A percentile compares a stretch with the other conserved stretches of the same genome.
phyloP scores from a whole-genome alignment of 805 yeast species.

The Candida schatavii region DNA sequence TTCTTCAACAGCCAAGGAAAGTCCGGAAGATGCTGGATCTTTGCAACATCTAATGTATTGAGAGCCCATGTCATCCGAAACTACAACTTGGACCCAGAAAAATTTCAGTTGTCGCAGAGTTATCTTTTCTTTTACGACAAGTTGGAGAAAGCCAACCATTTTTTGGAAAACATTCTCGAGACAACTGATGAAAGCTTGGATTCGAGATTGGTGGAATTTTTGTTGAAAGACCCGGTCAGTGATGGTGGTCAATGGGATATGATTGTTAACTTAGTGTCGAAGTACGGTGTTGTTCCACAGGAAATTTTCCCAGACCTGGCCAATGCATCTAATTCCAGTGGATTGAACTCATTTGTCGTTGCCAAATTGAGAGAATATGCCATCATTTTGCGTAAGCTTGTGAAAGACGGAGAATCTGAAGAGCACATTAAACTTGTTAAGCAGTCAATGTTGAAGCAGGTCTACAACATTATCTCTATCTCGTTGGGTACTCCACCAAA shows the following conservation, averaged over 20 bases:
- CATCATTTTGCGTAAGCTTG: constrained; percentile 56
- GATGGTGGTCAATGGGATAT: constrained; percentile 92
- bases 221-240: constrained; percentile 61
- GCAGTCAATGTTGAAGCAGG: constrained; percentile 51
- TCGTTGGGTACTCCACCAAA: constrained; percentile 79
- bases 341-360: constrained; percentile 60
- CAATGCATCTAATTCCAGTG: constrained; percentile 51
- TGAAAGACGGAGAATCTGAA: constrained; percentile 37
- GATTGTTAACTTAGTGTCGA: constrained; percentile 72
- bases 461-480: constrained; percentile 64
- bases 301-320: constrained; percentile 68
- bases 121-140: constrained; percentile 83
- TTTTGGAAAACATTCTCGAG: constrained; percentile 71
- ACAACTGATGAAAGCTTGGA: constrained; percentile 65
- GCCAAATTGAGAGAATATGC: constrained; percentile 79
- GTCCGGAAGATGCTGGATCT: constrained; percentile 87
- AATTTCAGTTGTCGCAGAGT: constrained; percentile 73
- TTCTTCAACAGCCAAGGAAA: constrained; percentile 57
- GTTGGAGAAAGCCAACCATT: constrained; percentile 79
- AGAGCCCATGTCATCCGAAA: constrained; percentile 60
- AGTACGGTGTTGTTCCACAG: constrained; percentile 80
- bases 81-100: constrained; percentile 50
- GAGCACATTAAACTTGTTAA: constrained; percentile 32
- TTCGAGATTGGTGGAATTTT: constrained; percentile 65
- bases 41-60: constrained; percentile 76